Evolutionary conservation across 2,329 filamentous ascomycete species (phyloP), one percentile per base, ranked within the genome.

Genomic region (Epichloe bromicola): DNA sequence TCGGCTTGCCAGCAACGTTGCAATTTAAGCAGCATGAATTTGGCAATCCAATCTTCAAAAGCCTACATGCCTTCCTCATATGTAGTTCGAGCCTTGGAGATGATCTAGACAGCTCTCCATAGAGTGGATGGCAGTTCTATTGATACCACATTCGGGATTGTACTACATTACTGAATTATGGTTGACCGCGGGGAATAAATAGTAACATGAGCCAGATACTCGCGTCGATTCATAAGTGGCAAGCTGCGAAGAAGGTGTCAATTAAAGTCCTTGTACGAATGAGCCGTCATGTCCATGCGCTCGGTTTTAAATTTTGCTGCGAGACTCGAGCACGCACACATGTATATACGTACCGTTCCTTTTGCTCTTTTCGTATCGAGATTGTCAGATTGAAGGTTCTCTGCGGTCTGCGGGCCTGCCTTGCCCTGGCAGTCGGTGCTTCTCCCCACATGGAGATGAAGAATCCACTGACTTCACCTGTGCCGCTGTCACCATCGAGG

Each of bases 401-500:
- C 11, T 19, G 17, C 26, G n/a, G 33, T 1, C 37, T 51, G 7
- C n/a, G 43, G 10, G 38, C 39, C 12, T 52, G 30, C 34, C 30
- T 45, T n/a, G 19, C 14, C 17, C 34, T 46, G 39, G 34, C 40
- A 12, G 46, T 26, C 15, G 14, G 39, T 20, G 40, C n/a, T 20
- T 12, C 26, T 14, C 60, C 59, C 4, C 61, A 65, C 43, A 63
- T 68, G 60, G 58, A 61, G 33, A 62, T 63, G 61, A 58, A 53
- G 12, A 51, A 57, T 7, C 65, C 64, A 19, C n/a, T n/a, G n/a
- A n/a, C n/a, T n/a, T n/a, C n/a, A n/a, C n/a, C n/a, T n/a, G n/a
- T n/a, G n/a, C n/a, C n/a, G n/a, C n/a, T n/a, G n/a, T 84, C 26
- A 71, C 71, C n/a, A 75, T 83, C 44, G 49, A 54, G 1, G 57